These are phyloP conservation scores for Anacardium occidentale DNA, from an alignment of 345 rosid species.

Conservation along the genomic window DNA sequence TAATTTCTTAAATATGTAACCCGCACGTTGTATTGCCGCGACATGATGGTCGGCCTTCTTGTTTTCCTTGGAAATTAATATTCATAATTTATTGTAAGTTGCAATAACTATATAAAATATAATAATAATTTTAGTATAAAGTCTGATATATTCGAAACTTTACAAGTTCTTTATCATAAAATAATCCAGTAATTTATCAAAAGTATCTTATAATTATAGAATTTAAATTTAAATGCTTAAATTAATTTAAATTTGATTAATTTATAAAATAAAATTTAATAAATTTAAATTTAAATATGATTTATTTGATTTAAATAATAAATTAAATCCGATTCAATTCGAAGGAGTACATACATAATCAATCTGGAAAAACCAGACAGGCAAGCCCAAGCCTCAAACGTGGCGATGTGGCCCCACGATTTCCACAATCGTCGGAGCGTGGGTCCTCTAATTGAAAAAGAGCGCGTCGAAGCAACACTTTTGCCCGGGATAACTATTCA, in stretches of 20 bases:
- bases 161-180: neutral
- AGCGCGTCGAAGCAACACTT: neutral
- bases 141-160: neutral
- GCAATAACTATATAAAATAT: neutral
- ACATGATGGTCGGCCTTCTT: neutral
- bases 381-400: neutral
- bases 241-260: too few species aligned
- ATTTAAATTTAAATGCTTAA: too few species aligned
- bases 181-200: too few species aligned
- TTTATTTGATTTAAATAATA: too few species aligned
- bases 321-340: too few species aligned
- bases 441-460: neutral
- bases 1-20: too few species aligned
- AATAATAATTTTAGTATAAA: neutral
- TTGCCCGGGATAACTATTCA: neutral
- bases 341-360: too few species aligned
- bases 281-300: too few species aligned
- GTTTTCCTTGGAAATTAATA: neutral
- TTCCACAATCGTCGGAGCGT: neutral
- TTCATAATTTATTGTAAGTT: too few species aligned
- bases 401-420: constrained; percentile 5
- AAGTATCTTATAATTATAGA: too few species aligned
- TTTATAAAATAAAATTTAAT: too few species aligned
- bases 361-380: neutral
- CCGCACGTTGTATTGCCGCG: too few species aligned